Conservation (phyloP, 192 early-diverging fungal genomes). For the Rhizophagus clarus region DNA sequence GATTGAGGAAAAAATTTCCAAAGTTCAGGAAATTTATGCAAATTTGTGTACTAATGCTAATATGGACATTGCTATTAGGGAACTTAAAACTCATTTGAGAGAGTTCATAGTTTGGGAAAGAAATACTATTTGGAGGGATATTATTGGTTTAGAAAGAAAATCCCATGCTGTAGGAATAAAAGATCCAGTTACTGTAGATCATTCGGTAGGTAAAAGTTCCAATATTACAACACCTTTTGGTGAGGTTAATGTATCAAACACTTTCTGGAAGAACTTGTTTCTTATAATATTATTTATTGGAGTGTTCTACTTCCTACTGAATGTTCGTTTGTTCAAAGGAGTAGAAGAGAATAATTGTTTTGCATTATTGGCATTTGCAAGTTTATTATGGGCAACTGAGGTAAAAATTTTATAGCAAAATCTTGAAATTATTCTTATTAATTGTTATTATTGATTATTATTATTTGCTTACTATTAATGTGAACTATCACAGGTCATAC, state of each 20-base stretch:
- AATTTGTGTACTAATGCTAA: conserved; percentile 61
- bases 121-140: conserved; percentile 97
- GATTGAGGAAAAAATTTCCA: conserved; percentile 65
- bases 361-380: conserved; percentile 89
- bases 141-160: conserved; percentile 88
- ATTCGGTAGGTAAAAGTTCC: conserved; percentile 26
- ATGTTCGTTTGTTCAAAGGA: conserved; percentile 60
- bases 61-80: conserved; percentile 64
- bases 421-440: neutral
- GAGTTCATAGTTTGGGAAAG: conserved; percentile 95
- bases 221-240: conserved; percentile 54
- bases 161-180: conserved; percentile 71
- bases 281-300: conserved; percentile 53
- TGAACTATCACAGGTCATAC: conserved; percentile 63
- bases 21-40: conserved; percentile 66
- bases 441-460: neutral
- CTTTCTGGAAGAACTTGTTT: conserved; percentile 47
- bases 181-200: conserved; percentile 8
- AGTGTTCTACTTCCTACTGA: conserved; percentile 62
- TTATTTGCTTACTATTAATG: conserved; percentile 8
- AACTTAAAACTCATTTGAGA: conserved; percentile 80
- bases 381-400: conserved; percentile 92
- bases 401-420: conserved; percentile 39
- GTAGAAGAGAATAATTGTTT: conserved; percentile 87
- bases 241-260: conserved; percentile 46